phyloP scores from a whole-genome alignment of 805 yeast species.

The Candida dajiaensis region DNA sequence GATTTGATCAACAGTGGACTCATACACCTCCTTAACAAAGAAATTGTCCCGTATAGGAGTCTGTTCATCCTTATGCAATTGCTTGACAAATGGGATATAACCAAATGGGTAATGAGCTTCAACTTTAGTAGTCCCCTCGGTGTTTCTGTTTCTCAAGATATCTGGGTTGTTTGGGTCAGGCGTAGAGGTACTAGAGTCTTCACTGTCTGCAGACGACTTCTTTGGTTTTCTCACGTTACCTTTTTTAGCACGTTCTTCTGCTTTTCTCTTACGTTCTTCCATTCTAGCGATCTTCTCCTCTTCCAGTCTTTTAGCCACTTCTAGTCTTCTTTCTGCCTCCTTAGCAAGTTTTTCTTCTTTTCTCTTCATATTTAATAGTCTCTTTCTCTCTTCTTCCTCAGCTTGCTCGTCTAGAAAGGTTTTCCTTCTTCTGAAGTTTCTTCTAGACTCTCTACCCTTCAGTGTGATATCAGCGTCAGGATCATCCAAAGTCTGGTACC shows the following conservation, averaged over 20 bases:
- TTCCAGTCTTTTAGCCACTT: conserved; percentile 1
- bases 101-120: conserved; percentile 13
- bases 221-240: not conserved
- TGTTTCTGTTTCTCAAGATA: conserved; percentile 1
- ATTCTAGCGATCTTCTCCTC: conserved; percentile 1
- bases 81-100: conserved; percentile 19
- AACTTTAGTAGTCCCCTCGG: not conserved
- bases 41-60: conserved; percentile 21
- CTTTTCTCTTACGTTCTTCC: conserved; percentile 1
- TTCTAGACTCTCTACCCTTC: not conserved
- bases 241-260: conserved; percentile 2
- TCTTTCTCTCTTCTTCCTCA: not conserved
- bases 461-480: not conserved
- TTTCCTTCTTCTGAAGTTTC: not conserved
- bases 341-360: not conserved
- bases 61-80: conserved; percentile 17
- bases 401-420: conserved; percentile 1
- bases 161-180: conserved; percentile 1
- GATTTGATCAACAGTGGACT: conserved; percentile 7
- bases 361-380: conserved; percentile 1
- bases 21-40: conserved; percentile 28
- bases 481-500: not conserved
- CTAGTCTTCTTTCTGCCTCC: not conserved
- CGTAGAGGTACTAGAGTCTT: not conserved
- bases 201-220: not conserved